A percentile compares a stretch with the other conserved stretches of the same genome.
Evolutionary conservation across 257 asterid genomes (phyloP).

Genomic region (Solanum dulcamara): DNA sequence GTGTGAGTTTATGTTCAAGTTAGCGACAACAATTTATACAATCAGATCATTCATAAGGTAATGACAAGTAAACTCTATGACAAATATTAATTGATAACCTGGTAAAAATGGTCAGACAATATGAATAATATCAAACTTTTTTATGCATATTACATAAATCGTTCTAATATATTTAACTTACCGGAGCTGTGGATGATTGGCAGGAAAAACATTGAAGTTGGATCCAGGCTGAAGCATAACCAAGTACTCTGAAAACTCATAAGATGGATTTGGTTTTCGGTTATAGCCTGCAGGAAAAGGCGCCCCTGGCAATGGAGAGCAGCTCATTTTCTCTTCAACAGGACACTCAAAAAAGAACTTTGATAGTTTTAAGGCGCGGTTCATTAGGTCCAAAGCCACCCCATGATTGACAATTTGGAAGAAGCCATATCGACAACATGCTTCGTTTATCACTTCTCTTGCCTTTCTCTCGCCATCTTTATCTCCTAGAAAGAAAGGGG

Average conservation of each 20-base stretch:
- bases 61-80: neutral
- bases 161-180: neutral
- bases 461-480: conserved; percentile 17
- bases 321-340: conserved; percentile 30
- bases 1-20: neutral
- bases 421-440: conserved; percentile 38
- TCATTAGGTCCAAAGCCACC: conserved; percentile 30
- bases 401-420: conserved; percentile 39
- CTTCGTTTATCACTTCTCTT: conserved; percentile 16
- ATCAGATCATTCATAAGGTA: neutral
- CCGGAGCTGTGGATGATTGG: conserved; percentile 17
- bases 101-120: neutral
- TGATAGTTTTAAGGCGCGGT: conserved; percentile 25
- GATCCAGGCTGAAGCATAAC: conserved; percentile 38
- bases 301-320: conserved; percentile 7
- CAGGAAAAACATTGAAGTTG: conserved; percentile 12
- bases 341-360: conserved; percentile 21
- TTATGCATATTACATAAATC: neutral
- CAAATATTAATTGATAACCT: neutral
- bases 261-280: conserved; percentile 26
- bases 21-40: neutral
- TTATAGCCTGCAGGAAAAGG: conserved; percentile 47
- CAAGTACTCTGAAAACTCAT: conserved; percentile 40
- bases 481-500: conserved; percentile 24
- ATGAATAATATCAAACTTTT: neutral